Conservation (phyloP, 2,329 filamentous ascomycete species). For the Fusarium musae region DNA sequence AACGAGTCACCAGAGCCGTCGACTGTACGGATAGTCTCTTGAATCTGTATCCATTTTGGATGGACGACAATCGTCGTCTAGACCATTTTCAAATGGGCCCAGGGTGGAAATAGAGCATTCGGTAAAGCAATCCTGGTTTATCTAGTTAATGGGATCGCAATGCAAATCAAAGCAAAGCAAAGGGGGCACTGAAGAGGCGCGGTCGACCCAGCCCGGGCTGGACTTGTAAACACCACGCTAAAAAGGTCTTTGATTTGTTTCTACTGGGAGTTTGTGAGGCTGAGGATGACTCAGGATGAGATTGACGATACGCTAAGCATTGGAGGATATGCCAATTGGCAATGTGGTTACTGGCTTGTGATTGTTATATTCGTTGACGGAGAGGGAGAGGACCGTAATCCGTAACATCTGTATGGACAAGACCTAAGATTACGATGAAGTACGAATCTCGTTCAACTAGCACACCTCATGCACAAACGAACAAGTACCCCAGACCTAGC, state of each 20-base stretch:
- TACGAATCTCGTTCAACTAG: not conserved
- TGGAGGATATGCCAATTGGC: conserved; percentile 3
- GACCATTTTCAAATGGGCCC: conserved; percentile 4
- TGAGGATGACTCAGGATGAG: conserved; percentile 16
- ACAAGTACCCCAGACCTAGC: conserved; percentile 37
- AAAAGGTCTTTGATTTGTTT: not conserved
- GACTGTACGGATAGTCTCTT: not conserved
- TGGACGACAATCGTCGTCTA: conserved; percentile 17
- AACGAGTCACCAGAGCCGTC: not conserved
- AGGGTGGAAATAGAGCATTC: not conserved
- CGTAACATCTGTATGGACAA: not conserved
- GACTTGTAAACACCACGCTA: not conserved
- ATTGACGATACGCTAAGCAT: conserved; percentile 21
- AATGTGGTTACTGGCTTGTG: conserved; percentile 6
- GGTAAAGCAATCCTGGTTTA: conserved; percentile 18
- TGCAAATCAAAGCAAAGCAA: not conserved
- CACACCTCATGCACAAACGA: conserved; percentile 15
- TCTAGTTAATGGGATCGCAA: conserved; percentile 3
- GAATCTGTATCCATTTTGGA: conserved; percentile 19
- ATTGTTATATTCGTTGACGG: not conserved
- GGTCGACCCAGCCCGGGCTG: conserved; percentile 13
- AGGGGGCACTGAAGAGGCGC: conserved; percentile 32
- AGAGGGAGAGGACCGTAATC: not conserved
- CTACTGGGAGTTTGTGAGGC: conserved; percentile 18
- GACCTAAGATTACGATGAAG: conserved; percentile 6